phyloP scores from a whole-genome alignment of 2,329 filamentous ascomycete species.

The Ophidiomyces ophidiicola region DNA sequence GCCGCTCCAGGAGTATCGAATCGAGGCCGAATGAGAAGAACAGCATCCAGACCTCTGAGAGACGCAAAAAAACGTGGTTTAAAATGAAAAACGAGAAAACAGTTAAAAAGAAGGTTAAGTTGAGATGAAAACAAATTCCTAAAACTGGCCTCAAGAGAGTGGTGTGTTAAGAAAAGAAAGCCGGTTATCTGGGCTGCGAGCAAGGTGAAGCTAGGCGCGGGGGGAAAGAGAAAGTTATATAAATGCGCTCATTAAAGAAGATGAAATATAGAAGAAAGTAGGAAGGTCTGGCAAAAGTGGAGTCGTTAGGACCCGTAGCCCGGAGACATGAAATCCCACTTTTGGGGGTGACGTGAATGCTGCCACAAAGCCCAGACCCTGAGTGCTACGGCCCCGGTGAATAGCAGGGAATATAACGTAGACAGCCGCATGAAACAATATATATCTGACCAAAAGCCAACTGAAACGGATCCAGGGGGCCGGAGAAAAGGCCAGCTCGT shows the following conservation, averaged over 20 bases:
- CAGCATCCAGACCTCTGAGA: no score
- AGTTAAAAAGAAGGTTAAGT: no score
- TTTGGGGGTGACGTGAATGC: constrained; percentile 3
- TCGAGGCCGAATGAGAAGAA: no score
- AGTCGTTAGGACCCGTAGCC: constrained; percentile 1
- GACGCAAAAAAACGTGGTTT: no score
- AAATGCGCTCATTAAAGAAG: constrained; percentile 1
- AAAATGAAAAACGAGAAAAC: no score
- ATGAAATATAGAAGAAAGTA: not conserved
- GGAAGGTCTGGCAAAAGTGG: not conserved
- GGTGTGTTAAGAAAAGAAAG: not conserved
- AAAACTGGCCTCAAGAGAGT: not conserved
- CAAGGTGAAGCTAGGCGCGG: not conserved
- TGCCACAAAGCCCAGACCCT: constrained; percentile 4
- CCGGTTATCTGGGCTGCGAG: not conserved
- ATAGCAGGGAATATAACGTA: not conserved
- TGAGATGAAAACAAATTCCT: not conserved
- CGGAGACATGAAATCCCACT: not conserved
- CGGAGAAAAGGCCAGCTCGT: not conserved
- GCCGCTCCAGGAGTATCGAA: no score
- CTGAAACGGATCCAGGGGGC: not conserved
- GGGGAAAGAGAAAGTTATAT: constrained; percentile 3
- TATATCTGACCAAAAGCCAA: constrained; percentile 8
- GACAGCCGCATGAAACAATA: constrained; percentile 1
- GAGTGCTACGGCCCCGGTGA: not conserved